Evolutionary conservation across 2,329 filamentous ascomycete species (phyloP).

Genomic region (Blumeria hordei): DNA sequence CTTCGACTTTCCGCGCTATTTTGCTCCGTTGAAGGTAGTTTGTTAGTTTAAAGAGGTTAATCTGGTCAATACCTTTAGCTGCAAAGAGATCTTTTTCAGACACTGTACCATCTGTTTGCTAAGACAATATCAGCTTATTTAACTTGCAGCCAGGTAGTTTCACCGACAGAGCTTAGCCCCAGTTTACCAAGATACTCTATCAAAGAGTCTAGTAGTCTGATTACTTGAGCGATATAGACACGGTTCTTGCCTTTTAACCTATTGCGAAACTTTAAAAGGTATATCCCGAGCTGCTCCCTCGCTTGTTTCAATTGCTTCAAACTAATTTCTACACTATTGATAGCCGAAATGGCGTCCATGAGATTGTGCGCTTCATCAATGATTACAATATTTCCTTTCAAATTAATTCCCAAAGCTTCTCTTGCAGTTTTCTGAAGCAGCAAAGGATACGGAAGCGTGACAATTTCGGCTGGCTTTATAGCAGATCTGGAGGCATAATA

Average conservation of each 20-base stretch:
- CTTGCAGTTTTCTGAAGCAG: constrained; percentile 68
- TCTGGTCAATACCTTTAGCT: constrained; percentile 76
- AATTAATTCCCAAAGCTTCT: constrained; percentile 63
- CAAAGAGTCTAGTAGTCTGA: constrained; percentile 61
- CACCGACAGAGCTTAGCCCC: constrained; percentile 22
- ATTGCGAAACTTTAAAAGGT: constrained; percentile 72
- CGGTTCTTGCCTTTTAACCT: constrained; percentile 76
- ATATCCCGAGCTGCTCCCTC: constrained; percentile 51
- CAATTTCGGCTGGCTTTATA: constrained; percentile 64
- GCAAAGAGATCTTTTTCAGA: constrained; percentile 48
- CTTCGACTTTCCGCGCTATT: constrained; percentile 80
- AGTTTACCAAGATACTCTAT: constrained; percentile 39
- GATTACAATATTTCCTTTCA: constrained; percentile 78
- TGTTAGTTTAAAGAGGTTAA: constrained; percentile 76
- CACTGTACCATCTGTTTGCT: constrained; percentile 38
- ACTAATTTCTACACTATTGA: constrained; percentile 57
- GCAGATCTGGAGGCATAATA: constrained; percentile 87
- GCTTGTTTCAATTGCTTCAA: constrained; percentile 49
- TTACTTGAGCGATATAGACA: constrained; percentile 71
- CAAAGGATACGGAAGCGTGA: constrained; percentile 80
- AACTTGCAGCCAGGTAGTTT: not conserved
- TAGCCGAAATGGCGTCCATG: constrained; percentile 78
- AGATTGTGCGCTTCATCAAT: constrained; percentile 96
- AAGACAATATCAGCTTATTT: constrained; percentile 5
- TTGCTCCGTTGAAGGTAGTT: constrained; percentile 81